Evolutionary conservation across 2,329 filamentous ascomycete species (phyloP), one percentile per base, ranked within the genome.

Genomic region (Ceratocystis cacaofunesta): DNA sequence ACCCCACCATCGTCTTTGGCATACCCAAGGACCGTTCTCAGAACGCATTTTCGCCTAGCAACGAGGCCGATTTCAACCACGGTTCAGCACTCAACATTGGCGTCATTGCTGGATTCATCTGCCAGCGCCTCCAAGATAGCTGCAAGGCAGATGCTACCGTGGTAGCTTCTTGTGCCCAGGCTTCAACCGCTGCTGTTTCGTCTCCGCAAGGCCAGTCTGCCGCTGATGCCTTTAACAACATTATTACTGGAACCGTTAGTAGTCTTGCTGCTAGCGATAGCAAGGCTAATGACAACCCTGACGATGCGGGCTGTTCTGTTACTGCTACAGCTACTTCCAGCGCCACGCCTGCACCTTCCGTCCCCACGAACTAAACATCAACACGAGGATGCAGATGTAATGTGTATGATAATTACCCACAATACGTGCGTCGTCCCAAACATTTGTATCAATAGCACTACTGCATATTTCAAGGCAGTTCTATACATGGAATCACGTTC

Each of bases 1-100:
- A 78, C 69, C 77, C 80, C 4, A 75, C 77, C 67, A 79, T 83
- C 70, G 70, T 74, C 65, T 83, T 82, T 72, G 78, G 76, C 36
- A 69, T 69, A 2, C 74, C 79, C 55, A 78, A 82, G 70, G 79
- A 79, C 57, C 78, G 78, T 70, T 72, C 78, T 69, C 74, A 75
- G 71, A 72, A 72, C 17, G 73, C 75, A 44, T 79, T 79, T 70
- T 73, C 74, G 63, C 73, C 75, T 61, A 75, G 71, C 48, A 73
- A 77, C 70, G 65, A 68, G 43, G 72, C 70, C 62, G 74, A 77
- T 70, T 83, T 82, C 74, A 76, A 74, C 71, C 81, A 83, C 72
- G 80, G 80, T 64, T 80, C 78, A 2, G 80, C 80, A 22, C 70
- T 70, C 61, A 71, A 70, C 62, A 70, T 72, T 67, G 70, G 70